Evolutionary conservation across 352 stramenopile genomes (phyloP).

Genomic region (Globisporangium ultimum): DNA sequence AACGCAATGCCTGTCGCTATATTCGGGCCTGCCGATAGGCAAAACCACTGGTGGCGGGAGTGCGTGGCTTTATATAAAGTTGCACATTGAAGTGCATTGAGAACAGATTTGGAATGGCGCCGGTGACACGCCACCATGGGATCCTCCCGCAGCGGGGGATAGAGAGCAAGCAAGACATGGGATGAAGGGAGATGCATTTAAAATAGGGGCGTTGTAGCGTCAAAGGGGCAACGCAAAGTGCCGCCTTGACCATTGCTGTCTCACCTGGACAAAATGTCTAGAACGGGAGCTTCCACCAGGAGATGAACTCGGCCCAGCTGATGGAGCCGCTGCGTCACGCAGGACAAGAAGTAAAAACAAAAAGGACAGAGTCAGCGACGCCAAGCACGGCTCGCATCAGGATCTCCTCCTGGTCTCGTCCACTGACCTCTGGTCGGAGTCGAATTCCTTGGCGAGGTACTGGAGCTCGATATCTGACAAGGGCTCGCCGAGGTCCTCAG

Average conservation of each 20-base stretch:
- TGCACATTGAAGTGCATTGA: no score
- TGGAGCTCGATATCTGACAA: constrained; percentile 68
- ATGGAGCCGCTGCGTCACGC: constrained; percentile 41
- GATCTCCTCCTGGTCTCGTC: no score
- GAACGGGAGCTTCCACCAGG: constrained; percentile 76
- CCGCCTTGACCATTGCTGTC: not conserved
- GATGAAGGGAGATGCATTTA: not conserved
- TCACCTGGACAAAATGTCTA: constrained; percentile 10
- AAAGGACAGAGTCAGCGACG: not conserved
- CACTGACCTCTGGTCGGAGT: constrained; percentile 52
- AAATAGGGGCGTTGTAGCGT: no score
- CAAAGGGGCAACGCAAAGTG: no score
- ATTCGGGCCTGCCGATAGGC: no score
- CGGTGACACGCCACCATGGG: no score
- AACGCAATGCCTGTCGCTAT: constrained; percentile 8
- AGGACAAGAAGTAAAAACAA: not conserved
- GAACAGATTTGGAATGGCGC: no score
- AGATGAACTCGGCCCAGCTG: constrained; percentile 73
- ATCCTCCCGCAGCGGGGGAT: not conserved
- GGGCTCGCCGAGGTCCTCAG: constrained; percentile 68
- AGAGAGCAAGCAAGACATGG: not conserved
- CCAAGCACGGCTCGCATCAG: no score
- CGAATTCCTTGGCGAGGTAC: constrained; percentile 72
- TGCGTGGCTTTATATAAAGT: no score
- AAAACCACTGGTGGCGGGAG: no score